phyloP scores from a whole-genome alignment of 148 eudicot species.

The Polygonum aviculare region DNA sequence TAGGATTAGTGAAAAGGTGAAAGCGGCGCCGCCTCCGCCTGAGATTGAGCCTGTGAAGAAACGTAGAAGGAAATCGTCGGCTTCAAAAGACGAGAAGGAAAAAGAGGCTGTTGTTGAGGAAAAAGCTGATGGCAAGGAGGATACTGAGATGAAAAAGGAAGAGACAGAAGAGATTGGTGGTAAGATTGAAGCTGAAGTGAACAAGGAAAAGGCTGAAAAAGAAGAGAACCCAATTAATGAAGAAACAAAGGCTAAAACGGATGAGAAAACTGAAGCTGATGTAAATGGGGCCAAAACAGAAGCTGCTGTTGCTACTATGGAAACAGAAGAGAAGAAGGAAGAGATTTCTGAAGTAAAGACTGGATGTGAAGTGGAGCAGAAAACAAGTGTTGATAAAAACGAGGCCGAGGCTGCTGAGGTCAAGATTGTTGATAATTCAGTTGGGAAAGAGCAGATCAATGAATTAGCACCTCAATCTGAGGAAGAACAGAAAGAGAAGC shows the following conservation, averaged over 20 bases:
- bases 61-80: slow-evolving; percentile 38
- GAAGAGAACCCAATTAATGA: not conserved
- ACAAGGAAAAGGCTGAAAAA: not conserved
- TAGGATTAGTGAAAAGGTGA: slow-evolving; percentile 67
- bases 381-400: not conserved
- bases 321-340: not conserved
- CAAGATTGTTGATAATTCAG: not conserved
- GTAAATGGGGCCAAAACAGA: not conserved
- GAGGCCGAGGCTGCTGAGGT: not conserved
- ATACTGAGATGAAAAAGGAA: not conserved
- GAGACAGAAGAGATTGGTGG: not conserved
- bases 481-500: not conserved
- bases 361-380: not conserved
- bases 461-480: not conserved
- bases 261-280: not conserved
- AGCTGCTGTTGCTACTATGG: not conserved
- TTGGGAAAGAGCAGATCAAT: not conserved
- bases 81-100: slow-evolving; percentile 36
- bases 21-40: slow-evolving; percentile 28
- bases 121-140: not conserved
- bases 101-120: slow-evolving; percentile 15
- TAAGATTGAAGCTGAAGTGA: not conserved
- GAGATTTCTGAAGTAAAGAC: not conserved
- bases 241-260: not conserved
- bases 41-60: slow-evolving; percentile 59